Base-by-base conservation (phyloP, 1,284 basidiomycete genomes). In the Moesziomyces sp. region DNA sequence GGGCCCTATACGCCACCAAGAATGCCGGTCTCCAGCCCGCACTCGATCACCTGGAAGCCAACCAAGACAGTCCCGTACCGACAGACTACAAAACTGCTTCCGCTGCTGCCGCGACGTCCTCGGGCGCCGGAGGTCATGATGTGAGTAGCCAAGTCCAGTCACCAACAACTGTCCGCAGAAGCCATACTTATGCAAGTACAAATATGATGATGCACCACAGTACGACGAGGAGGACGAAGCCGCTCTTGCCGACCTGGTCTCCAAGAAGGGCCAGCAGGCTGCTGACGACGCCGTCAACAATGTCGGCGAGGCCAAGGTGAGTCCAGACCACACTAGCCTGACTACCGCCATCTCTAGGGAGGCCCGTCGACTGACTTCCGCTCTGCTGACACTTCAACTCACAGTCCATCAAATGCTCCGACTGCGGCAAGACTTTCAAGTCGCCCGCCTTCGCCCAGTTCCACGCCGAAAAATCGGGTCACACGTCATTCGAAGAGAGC, bases 401-500 rank as follows among this genome's bases (percentile, higher is more conserved):
- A 14, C 52, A 81, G 72, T 81, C 78, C 3, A 80, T 84, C 69
- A 77, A 79, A 46, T 84, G 82, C 67, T 58, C 69, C 48, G 77
- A 78, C 18, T 84, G 82, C 48, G 74, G 75, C 43, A 84, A 83
- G 57, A 52, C 74, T 26, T 77, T 84, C 87, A 90, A 89, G 82
- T 93, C 93, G 71, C 90, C 92, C 7, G 93, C 92, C 1, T 87
- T 96, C 13, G 95, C 95, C 19, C 92, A 92, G 77, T 97, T 91
- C 85, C 95, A 98, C 81, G 95, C 95, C 3, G 93, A 97, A 85
- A 95, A 94, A 86, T 92, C 91, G 70, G 95, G 95, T 0, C 95
- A 98, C 83, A 91, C 77, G 23, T 72, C 81, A 35, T 97, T 97
- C 76, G 94, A 96, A 82, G 95, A 99, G 84, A 94, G 92, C 5